Percentiles rank a stretch among this genome's conserved stretches.
Evolutionary conservation across 1,284 basidiomycete species (phyloP).

Genomic region (Exobasidium rhododendri): DNA sequence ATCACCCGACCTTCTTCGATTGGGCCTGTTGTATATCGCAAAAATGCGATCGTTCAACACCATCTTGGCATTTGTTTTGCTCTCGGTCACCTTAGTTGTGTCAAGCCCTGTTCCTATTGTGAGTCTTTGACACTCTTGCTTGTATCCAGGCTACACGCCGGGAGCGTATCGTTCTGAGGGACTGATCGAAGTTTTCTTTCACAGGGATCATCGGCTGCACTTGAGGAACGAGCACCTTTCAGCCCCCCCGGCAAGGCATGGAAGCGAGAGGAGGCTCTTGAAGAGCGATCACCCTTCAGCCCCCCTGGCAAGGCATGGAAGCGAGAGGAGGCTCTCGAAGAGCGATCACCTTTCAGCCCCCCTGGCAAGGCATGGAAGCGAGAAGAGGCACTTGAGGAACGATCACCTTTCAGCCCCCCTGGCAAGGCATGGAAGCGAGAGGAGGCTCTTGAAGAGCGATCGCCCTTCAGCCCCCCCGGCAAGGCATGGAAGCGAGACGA

Average conservation of each 20-base stretch:
- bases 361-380: neutral
- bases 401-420: neutral
- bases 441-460: neutral
- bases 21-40: too few species aligned
- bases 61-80: neutral
- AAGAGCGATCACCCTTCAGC: neutral
- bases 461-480: neutral
- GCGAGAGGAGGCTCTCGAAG: neutral
- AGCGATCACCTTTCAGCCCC: neutral
- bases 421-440: neutral
- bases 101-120: neutral
- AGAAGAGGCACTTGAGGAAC: neutral
- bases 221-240: neutral
- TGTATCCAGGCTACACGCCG: too few species aligned
- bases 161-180: too few species aligned
- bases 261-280: neutral
- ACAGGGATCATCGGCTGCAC: neutral
- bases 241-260: neutral
- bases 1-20: too few species aligned
- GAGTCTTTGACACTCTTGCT: too few species aligned
- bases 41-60: neutral
- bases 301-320: neutral
- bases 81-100: neutral
- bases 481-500: neutral
- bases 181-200: neutral